Evolutionary conservation across 208 protist genomes (phyloP).

Genomic region (Acanthamoeba lenticulata): DNA sequence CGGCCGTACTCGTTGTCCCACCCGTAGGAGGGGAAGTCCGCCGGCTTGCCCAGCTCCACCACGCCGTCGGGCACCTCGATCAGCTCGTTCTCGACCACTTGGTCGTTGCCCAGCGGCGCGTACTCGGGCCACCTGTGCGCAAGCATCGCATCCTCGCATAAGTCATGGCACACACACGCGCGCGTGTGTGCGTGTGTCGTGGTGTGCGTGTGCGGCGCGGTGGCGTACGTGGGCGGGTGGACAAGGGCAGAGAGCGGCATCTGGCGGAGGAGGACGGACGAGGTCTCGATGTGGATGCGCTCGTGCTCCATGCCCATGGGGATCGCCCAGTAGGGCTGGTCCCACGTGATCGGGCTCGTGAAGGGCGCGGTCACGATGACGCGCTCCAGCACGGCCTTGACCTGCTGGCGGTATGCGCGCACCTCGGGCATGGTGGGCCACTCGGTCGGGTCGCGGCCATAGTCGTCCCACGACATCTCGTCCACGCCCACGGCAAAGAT

Average conservation of each 20-base stretch:
- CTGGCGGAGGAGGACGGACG: slow-evolving; percentile 95
- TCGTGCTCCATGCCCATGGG: slow-evolving; percentile 97
- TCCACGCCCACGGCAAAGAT: slow-evolving; percentile 96
- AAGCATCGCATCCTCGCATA: slow-evolving; percentile 82
- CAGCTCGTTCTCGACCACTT: slow-evolving; percentile 86
- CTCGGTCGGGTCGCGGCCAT: slow-evolving; percentile 84
- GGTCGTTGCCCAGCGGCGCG: slow-evolving; percentile 80
- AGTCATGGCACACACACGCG: too few species aligned
- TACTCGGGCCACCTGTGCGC: slow-evolving; percentile 90
- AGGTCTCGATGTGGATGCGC: slow-evolving; percentile 97
- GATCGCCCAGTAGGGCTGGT: slow-evolving; percentile 89
- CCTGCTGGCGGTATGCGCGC: slow-evolving; percentile 88
- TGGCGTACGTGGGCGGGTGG: not conserved
- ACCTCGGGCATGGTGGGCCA: slow-evolving; percentile 42
- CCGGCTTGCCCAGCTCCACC: slow-evolving; percentile 87
- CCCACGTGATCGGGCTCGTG: slow-evolving; percentile 86
- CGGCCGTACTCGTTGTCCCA: slow-evolving; percentile 97
- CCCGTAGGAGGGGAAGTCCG: slow-evolving; percentile 69
- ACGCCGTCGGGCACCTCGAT: slow-evolving; percentile 87
- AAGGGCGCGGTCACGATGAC: slow-evolving; percentile 85
- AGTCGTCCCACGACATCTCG: slow-evolving; percentile 97
- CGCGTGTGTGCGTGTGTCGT: too few species aligned
- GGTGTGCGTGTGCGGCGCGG: not conserved
- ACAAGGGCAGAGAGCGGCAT: slow-evolving; percentile 86
- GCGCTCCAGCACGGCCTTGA: slow-evolving; percentile 85